Percentiles rank a stretch among this genome's conserved stretches.
These are phyloP conservation scores for Nepenthes mirabilis DNA, from an alignment of 148 eudicot species.

Conservation along the genomic window DNA sequence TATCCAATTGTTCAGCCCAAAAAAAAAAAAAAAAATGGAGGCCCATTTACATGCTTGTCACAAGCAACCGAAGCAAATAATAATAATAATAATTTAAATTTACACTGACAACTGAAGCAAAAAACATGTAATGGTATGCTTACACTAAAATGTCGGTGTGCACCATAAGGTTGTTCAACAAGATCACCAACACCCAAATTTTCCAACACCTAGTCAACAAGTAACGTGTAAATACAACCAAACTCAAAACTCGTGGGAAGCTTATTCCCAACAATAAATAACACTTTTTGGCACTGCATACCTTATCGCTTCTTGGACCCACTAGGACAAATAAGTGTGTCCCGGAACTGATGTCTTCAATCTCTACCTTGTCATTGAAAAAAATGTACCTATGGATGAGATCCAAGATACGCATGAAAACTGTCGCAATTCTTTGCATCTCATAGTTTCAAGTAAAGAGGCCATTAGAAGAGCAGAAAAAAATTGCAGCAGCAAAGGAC, in stretches of 20 bases:
- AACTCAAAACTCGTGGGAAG: too few species aligned
- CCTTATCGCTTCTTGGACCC: conserved; percentile 53
- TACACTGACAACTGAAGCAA: not conserved
- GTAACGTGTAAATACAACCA: not conserved
- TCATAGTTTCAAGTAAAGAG: not conserved
- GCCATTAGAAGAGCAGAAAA: too few species aligned
- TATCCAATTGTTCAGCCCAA: too few species aligned
- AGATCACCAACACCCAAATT: conserved; percentile 43
- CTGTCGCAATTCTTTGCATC: not conserved
- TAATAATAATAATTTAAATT: too few species aligned
- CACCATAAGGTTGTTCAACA: conserved; percentile 56
- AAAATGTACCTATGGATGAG: conserved; percentile 48
- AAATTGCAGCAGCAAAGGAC: too few species aligned
- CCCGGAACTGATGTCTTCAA: conserved; percentile 43
- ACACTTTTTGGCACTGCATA: conserved; percentile 12
- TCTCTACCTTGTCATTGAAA: conserved; percentile 62
- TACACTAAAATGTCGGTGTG: conserved; percentile 54
- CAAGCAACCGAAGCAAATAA: not conserved
- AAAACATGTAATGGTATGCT: not conserved
- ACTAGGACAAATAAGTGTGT: conserved; percentile 50
- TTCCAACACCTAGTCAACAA: conserved; percentile 35
- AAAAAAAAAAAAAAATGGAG: too few species aligned
- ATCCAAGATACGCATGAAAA: conserved; percentile 4
- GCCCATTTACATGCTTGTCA: not conserved
- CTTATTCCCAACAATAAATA: not conserved